Base-by-base conservation (phyloP, 2,329 filamentous ascomycete genomes). In the Metarhizium brunneum region DNA sequence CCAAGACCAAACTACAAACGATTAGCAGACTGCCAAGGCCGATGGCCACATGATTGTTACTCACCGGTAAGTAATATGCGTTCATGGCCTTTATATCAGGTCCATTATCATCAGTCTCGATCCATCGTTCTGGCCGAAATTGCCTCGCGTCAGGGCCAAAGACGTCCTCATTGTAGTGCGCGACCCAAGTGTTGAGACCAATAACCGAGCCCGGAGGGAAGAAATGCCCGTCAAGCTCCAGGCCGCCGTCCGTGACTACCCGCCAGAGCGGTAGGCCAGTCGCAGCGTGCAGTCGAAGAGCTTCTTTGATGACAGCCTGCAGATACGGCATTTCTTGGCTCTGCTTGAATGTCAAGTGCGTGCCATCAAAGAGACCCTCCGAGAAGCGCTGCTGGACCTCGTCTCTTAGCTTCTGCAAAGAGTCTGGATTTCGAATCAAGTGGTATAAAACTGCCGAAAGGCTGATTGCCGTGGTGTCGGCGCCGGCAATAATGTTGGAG, bases 291-390 rank as follows among this genome's bases (percentile, higher is more conserved):
- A 82, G 65, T n/a, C 80, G 71, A 8, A 81, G 62, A 0, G 75
- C 74, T 61, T 82, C 79, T 55, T 80, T 79, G 52, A 82, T 74
- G 6, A 76, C 72, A 0, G 77, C 78, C 57, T 81, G 76, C n/a
- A 81, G 67, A 58, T 81, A 83, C 0, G 75, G 76, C 61, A 81
- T 64, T 38, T 66, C 65, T 2, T 74, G 71, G 2, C 66, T 69
- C 55, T 77, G 69, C 30, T 73, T 72, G 60, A 74, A 77, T 0
- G 68, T 63, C 55, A 66, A 53, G 43, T 61, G 51, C 1, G 58
- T 58, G 1, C 42, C 18, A 18, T 30, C 29, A 2, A 50, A 53
- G 6, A 14, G 13, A 7, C 38, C 50, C 11, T 13, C 38, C 2
- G 36, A n/a, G n/a, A 38, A 38, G 35, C 57, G 56, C 1, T 48